Evolutionary conservation across 2,329 filamentous ascomycete species (phyloP).

Genomic region (Hypoxylon sp.): DNA sequence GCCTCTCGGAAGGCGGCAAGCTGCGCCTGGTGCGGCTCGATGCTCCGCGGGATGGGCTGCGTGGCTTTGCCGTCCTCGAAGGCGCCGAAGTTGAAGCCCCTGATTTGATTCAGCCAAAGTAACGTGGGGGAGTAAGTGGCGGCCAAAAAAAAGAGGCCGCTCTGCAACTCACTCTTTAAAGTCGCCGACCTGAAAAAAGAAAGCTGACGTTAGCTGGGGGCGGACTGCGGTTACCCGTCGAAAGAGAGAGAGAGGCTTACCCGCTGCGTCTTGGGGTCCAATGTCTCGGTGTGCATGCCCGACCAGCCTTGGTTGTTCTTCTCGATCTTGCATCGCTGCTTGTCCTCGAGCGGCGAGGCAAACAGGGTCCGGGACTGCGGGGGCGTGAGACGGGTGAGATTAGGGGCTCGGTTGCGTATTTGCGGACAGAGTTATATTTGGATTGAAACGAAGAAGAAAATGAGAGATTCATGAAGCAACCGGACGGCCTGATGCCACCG

Average conservation of each 20-base stretch:
- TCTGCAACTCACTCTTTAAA: constrained; percentile 77
- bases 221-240: not conserved
- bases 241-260: constrained; percentile 53
- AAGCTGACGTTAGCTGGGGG: not conserved
- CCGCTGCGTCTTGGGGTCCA: constrained; percentile 84
- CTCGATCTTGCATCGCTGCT: constrained; percentile 76
- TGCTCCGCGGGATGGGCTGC: constrained; percentile 76
- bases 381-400: not conserved
- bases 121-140: not conserved
- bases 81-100: constrained; percentile 90
- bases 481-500: not conserved
- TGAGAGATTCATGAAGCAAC: not conserved
- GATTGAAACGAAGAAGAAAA: not conserved
- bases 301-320: constrained; percentile 89
- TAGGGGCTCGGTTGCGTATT: not conserved
- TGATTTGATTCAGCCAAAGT: constrained; percentile 47
- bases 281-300: constrained; percentile 84
- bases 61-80: constrained; percentile 73
- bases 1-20: constrained; percentile 72
- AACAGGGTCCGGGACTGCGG: constrained; percentile 76
- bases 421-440: not conserved
- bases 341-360: constrained; percentile 72
- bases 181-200: constrained; percentile 69
- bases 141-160: not conserved
- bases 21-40: constrained; percentile 66